These are phyloP conservation scores for Xylaria scruposa DNA, from an alignment of 495 filamentous ascomycete species.

Conservation along the genomic window DNA sequence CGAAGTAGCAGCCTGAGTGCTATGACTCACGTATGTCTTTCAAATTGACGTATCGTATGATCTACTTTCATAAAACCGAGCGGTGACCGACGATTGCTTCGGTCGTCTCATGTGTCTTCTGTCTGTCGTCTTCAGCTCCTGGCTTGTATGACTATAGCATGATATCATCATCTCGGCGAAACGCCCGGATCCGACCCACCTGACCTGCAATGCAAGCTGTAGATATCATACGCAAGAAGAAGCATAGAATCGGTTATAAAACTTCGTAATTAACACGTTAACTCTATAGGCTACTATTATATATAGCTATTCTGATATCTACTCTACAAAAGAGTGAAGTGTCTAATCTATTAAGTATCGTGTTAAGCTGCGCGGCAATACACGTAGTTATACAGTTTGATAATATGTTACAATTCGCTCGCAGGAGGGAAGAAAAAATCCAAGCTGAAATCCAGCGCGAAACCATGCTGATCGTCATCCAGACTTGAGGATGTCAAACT, in stretches of 20 bases:
- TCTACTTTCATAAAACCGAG: neutral
- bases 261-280: neutral
- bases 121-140: neutral
- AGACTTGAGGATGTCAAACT: constrained; percentile 28
- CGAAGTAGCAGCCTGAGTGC: neutral
- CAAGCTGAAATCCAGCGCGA: constrained; percentile 31
- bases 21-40: neutral
- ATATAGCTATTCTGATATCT: neutral
- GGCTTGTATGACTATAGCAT: neutral
- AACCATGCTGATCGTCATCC: constrained; percentile 22
- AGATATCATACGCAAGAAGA: neutral
- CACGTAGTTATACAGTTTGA: neutral
- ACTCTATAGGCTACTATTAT: neutral
- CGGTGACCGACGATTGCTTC: neutral
- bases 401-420: constrained; percentile 1
- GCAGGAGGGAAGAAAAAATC: constrained; percentile 36
- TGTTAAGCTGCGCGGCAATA: neutral
- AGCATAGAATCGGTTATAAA: neutral
- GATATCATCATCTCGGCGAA: neutral
- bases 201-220: neutral
- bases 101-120: neutral
- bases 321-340: neutral
- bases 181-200: neutral
- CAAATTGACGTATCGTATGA: neutral
- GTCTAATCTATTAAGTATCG: neutral